These are phyloP conservation scores for Fraxinus xanthoxyloides DNA, from an alignment of 305 asterid genomes.

Conservation along the genomic window DNA sequence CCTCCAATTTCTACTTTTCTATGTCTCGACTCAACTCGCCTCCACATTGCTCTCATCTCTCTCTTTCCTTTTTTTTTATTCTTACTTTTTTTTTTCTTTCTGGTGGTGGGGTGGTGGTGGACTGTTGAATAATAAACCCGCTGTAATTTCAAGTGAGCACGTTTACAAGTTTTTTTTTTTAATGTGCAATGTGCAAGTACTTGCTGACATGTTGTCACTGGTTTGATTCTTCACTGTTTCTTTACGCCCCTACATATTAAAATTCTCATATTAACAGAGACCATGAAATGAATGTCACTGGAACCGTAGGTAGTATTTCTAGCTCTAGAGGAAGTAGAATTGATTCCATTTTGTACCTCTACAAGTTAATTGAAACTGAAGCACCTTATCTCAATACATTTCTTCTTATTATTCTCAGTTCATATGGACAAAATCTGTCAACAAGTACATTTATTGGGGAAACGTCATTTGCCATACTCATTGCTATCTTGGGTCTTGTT, in stretches of 20 bases:
- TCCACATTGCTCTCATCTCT: background rate
- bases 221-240: background rate
- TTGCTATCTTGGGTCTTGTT: slow-evolving; percentile 86
- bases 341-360: background rate
- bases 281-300: background rate
- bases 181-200: background rate
- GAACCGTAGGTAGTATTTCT: background rate
- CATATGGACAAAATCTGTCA: slow-evolving; percentile 86
- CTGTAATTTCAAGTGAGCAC: background rate
- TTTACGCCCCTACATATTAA: background rate
- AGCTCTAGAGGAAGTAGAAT: background rate
- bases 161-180: background rate
- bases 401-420: slow-evolving; percentile 44
- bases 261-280: background rate
- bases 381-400: slow-evolving; percentile 12
- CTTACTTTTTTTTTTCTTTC: background rate
- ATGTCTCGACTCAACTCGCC: background rate
- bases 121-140: background rate
- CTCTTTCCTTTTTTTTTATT: background rate
- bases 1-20: background rate
- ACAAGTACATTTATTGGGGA: slow-evolving; percentile 88
- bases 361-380: background rate
- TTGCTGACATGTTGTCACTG: background rate
- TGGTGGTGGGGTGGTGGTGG: background rate
- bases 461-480: slow-evolving; percentile 79